A percentile compares a stretch with the other conserved stretches of the same genome.
Evolutionary conservation across 2,329 filamentous ascomycete species (phyloP).

Genomic region (Pezicula neosporulosa): DNA sequence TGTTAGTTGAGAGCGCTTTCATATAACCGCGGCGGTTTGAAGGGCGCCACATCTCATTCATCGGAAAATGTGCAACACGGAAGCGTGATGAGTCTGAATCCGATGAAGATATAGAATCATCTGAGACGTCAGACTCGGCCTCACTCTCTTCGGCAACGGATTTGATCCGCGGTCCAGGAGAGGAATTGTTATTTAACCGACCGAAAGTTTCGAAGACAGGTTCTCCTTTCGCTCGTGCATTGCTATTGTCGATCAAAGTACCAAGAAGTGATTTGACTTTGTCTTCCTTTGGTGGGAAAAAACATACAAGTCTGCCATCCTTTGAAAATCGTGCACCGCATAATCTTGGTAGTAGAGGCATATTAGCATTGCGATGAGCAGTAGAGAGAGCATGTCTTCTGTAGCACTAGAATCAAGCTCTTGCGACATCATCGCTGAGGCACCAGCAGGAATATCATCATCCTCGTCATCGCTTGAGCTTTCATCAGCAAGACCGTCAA

Average conservation of each 20-base stretch:
- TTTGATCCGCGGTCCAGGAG: constrained; percentile 40
- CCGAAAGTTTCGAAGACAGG: constrained; percentile 63
- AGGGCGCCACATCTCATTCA: constrained; percentile 24
- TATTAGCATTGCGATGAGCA: constrained; percentile 45
- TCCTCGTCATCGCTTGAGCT: constrained; percentile 85
- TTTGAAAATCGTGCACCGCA: constrained; percentile 61
- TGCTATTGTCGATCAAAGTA: constrained; percentile 42
- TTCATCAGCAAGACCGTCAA: constrained; percentile 61
- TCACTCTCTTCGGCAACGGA: constrained; percentile 31
- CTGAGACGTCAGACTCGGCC: constrained; percentile 32
- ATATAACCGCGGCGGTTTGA: constrained; percentile 17
- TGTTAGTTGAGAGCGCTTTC: constrained; percentile 25
- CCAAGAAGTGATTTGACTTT: constrained; percentile 47
- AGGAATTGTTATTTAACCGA: constrained; percentile 46
- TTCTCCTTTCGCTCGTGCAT: constrained; percentile 41
- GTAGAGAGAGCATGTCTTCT: constrained; percentile 50
- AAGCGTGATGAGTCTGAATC: constrained; percentile 30
- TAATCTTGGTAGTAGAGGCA: constrained; percentile 52
- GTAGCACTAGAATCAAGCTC: constrained; percentile 52
- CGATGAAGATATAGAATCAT: constrained; percentile 24
- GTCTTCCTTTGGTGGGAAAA: constrained; percentile 65
- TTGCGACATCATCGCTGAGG: constrained; percentile 54
- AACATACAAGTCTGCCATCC: constrained; percentile 61
- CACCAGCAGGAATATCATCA: constrained; percentile 30
- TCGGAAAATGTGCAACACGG: constrained; percentile 22